Evolutionary conservation across 2,329 filamentous ascomycete species (phyloP).

Genomic region (Coniella lustricola): DNA sequence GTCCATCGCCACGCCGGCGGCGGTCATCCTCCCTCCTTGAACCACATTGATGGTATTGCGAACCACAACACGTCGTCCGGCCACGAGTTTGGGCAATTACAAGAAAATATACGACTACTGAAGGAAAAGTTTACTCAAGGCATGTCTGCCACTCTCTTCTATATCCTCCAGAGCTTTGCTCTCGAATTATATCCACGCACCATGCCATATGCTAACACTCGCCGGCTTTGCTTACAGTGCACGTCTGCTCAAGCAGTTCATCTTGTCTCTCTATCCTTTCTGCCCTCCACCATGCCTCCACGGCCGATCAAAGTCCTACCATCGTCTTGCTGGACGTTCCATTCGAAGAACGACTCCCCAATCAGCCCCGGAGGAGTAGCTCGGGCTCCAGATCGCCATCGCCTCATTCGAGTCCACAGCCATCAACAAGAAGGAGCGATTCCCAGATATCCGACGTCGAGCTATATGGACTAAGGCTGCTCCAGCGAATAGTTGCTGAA

Average conservation of each 20-base stretch:
- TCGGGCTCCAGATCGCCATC: slow-evolving; percentile 36
- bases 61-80: slow-evolving; percentile 21
- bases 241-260: slow-evolving; percentile 46
- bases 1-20: slow-evolving; percentile 47
- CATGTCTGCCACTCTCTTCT: slow-evolving; percentile 25
- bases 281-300: slow-evolving; percentile 44
- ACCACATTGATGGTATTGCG: slow-evolving; percentile 17
- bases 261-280: slow-evolving; percentile 48
- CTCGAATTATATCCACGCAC: no score
- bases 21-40: slow-evolving; percentile 28
- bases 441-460: slow-evolving; percentile 36
- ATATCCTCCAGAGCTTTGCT: no score
- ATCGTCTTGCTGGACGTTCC: slow-evolving; percentile 52
- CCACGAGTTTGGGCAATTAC: slow-evolving; percentile 34
- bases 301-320: slow-evolving; percentile 47
- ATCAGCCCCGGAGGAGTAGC: slow-evolving; percentile 19
- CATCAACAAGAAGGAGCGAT: slow-evolving; percentile 19
- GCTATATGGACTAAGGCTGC: slow-evolving; percentile 46
- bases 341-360: slow-evolving; percentile 38
- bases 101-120: slow-evolving; percentile 41
- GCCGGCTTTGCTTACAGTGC: slow-evolving; percentile 31
- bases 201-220: slow-evolving; percentile 1
- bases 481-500: slow-evolving; percentile 52
- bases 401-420: slow-evolving; percentile 31
- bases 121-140: slow-evolving; percentile 50